These are phyloP conservation scores for Mycena filopes DNA, from an alignment of 768 basidiomycete species.

Conservation along the genomic window DNA sequence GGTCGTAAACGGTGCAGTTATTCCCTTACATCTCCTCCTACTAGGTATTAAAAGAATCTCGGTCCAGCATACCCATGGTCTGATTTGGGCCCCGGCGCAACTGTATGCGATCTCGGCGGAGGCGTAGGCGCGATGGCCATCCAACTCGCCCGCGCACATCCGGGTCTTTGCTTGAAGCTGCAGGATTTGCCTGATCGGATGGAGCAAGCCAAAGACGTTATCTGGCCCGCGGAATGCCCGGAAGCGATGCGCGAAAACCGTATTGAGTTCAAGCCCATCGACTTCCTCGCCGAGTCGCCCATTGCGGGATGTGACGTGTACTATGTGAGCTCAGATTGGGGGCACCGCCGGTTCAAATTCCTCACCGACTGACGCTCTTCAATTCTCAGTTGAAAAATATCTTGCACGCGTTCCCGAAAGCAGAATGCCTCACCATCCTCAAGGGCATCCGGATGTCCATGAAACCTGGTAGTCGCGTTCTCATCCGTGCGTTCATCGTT, in stretches of 20 bases:
- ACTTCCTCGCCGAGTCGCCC: slow-evolving; percentile 52
- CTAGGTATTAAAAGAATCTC: neutral
- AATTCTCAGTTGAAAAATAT: slow-evolving; percentile 26
- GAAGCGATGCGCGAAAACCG: slow-evolving; percentile 47
- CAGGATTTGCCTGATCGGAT: slow-evolving; percentile 42
- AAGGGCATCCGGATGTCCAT: slow-evolving; percentile 28
- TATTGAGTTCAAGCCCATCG: slow-evolving; percentile 49
- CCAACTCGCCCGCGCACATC: slow-evolving; percentile 37
- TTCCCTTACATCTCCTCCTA: neutral
- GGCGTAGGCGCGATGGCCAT: slow-evolving; percentile 43
- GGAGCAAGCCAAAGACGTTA: slow-evolving; percentile 34
- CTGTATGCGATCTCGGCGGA: slow-evolving; percentile 45
- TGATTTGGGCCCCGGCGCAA: slow-evolving; percentile 34
- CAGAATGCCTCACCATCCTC: slow-evolving; percentile 23
- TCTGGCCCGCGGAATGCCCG: slow-evolving; percentile 47
- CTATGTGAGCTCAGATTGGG: slow-evolving; percentile 45
- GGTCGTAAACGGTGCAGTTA: slow-evolving; percentile 17
- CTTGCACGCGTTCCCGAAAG: slow-evolving; percentile 22
- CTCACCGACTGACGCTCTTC: neutral
- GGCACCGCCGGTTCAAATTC: neutral
- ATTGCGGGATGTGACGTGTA: slow-evolving; percentile 50
- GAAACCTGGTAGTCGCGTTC: slow-evolving; percentile 30
- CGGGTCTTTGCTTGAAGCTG: slow-evolving; percentile 39
- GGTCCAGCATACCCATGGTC: slow-evolving; percentile 42
- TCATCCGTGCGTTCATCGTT: slow-evolving; percentile 20